Percentiles rank a stretch among this genome's conserved stretches.
phyloP scores from a whole-genome alignment of 2,329 filamentous ascomycete species.

The Microcyclosporella mali region DNA sequence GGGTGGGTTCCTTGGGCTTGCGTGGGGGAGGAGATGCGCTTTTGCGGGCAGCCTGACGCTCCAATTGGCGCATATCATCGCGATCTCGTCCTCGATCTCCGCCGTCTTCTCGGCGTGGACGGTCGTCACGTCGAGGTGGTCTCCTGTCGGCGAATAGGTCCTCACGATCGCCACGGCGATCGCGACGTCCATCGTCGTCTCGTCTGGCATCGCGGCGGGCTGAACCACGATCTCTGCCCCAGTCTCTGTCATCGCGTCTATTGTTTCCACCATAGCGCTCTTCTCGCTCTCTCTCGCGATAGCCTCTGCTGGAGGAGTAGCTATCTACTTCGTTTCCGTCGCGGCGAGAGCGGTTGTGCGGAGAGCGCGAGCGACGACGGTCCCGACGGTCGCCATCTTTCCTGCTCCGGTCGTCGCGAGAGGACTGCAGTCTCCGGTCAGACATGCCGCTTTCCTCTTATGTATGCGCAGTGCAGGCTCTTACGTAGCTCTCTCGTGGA shows the following conservation, averaged over 20 bases:
- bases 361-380: slow-evolving; percentile 74
- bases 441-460: slow-evolving; percentile 27
- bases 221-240: slow-evolving; percentile 66
- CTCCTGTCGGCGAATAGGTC: slow-evolving; percentile 27
- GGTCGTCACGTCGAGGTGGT: slow-evolving; percentile 37
- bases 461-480: slow-evolving; percentile 19
- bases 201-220: slow-evolving; percentile 55
- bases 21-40: slow-evolving; percentile 73
- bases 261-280: slow-evolving; percentile 61
- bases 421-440: slow-evolving; percentile 37
- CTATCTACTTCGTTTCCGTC: slow-evolving; percentile 62
- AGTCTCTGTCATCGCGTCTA: slow-evolving; percentile 47
- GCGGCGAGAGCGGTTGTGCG: slow-evolving; percentile 51
- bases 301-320: slow-evolving; percentile 88
- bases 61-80: slow-evolving; percentile 32
- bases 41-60: slow-evolving; percentile 47
- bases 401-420: slow-evolving; percentile 44
- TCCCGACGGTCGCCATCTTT: slow-evolving; percentile 50
- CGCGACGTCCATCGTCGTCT: slow-evolving; percentile 51
- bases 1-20: slow-evolving; percentile 91
- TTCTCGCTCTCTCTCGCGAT: slow-evolving; percentile 87
- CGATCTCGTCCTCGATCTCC: slow-evolving; percentile 34
- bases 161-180: slow-evolving; percentile 36
- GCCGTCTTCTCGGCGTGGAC: slow-evolving; percentile 24
- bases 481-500: slow-evolving; percentile 20